Percentiles rank a stretch among this genome's conserved stretches.
Evolutionary conservation across 768 basidiomycete genomes (phyloP).

Genomic region (Boletus subcaerulescens): DNA sequence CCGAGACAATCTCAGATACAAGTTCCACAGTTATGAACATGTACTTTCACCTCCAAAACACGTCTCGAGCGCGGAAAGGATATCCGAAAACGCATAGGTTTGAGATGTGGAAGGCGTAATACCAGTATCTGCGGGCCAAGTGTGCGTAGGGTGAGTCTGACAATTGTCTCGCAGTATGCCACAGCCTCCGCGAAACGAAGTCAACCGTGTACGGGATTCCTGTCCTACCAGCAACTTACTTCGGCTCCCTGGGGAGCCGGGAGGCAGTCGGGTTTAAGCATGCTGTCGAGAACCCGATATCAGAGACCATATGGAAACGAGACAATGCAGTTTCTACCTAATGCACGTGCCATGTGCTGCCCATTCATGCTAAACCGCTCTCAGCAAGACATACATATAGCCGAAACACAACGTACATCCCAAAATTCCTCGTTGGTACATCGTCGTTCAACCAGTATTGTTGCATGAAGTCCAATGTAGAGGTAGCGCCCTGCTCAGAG

Average conservation of each 20-base stretch:
- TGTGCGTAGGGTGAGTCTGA: slow-evolving; percentile 63
- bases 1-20: neutral
- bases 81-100: slow-evolving; percentile 55
- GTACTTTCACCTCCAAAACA: slow-evolving; percentile 47
- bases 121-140: slow-evolving; percentile 66
- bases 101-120: slow-evolving; percentile 62
- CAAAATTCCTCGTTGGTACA: slow-evolving; percentile 61
- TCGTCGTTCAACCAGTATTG: slow-evolving; percentile 61
- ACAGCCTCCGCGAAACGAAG: slow-evolving; percentile 47
- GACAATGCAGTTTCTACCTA: slow-evolving; percentile 15
- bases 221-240: slow-evolving; percentile 31
- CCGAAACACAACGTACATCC: slow-evolving; percentile 44
- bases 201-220: slow-evolving; percentile 3
- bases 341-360: slow-evolving; percentile 58
- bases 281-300: slow-evolving; percentile 37
- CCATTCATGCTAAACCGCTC: slow-evolving; percentile 60
- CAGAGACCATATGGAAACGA: neutral
- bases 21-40: neutral
- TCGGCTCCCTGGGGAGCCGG: slow-evolving; percentile 57
- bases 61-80: slow-evolving; percentile 52
- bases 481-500: slow-evolving; percentile 51
- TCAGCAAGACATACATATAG: neutral
- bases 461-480: slow-evolving; percentile 59
- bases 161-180: slow-evolving; percentile 58
- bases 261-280: slow-evolving; percentile 55